Base-by-base conservation (phyloP, 1,139 yeast species). In the Yamadazyma epiphylla region DNA sequence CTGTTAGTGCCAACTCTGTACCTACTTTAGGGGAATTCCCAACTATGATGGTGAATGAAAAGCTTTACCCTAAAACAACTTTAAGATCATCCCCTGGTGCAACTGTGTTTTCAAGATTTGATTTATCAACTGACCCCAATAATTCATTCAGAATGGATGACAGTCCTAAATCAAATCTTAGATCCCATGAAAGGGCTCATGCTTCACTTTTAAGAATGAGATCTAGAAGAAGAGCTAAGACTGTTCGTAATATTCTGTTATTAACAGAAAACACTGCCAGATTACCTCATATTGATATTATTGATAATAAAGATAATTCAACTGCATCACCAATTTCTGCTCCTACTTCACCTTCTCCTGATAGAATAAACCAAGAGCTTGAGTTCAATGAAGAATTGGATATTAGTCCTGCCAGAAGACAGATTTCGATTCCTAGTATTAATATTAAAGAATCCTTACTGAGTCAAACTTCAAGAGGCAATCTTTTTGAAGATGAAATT, bases 131-230 rank as follows among this genome's bases (percentile, higher is more conserved):
- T 17, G 20, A 17, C 10, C 10, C 20, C 20, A 17, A 17, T 17
- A 37, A 32, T 29, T 38, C 39, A 8, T 34, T 37, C 17, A 15
- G 38, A 4, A 32, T 51, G 2, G 62, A 57, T 15, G 67, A 60
- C 13, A 43, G 47, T 11, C 63, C 67, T 5, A 50, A 49, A 24
- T 41, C 57, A 2, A 56, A 51, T 27, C 42, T 56, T 5, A 58
- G 77, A 36, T 76, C 81, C 4, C 64, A 68, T 25, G 85, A 77
- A 41, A 59, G 85, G 41, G 85, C 85, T 0, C 79, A 77, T 48
- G 85, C 85, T 0, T 77, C 84, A 0, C 54, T 80, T 24, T 70
- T 76, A 37, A 62, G 88, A 52, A 77, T 80, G 69, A 66, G 75
- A 38, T 73, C 75, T 22, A 60, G 84, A 37, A 56, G 85, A 35